phyloP scores from a whole-genome alignment of 2,329 filamentous ascomycete genomes.

The Penicillium sp. region DNA sequence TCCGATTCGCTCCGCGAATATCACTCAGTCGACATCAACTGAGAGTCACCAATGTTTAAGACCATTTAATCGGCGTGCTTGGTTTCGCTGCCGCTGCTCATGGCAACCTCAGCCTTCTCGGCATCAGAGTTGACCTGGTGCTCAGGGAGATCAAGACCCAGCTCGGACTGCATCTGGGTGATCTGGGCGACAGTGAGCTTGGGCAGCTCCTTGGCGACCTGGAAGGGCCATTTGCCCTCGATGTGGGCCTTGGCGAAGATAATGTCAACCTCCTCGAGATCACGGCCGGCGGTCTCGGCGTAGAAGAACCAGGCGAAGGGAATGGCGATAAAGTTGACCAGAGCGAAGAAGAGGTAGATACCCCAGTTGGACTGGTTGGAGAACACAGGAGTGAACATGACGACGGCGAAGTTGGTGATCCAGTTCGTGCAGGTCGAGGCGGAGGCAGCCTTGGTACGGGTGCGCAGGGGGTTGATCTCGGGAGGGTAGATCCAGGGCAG shows the following conservation, averaged over 20 bases:
- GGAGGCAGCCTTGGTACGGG: conserved; percentile 53
- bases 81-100: conserved; percentile 19
- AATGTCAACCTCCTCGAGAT: conserved; percentile 43
- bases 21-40: not conserved
- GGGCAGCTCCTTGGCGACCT: conserved; percentile 28
- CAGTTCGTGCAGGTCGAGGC: conserved; percentile 53
- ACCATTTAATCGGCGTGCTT: conserved; percentile 2
- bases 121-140: not conserved
- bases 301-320: conserved; percentile 55
- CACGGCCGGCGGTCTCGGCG: conserved; percentile 45
- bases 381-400: conserved; percentile 49
- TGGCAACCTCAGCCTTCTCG: conserved; percentile 22
- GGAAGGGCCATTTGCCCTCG: conserved; percentile 35
- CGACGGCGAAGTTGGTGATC: conserved; percentile 53
- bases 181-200: conserved; percentile 31
- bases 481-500: conserved; percentile 57
- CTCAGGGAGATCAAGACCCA: conserved; percentile 21
- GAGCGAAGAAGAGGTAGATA: conserved; percentile 43
- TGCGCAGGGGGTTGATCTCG: conserved; percentile 54
- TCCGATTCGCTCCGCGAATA: not conserved
- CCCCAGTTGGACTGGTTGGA: conserved; percentile 36
- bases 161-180: conserved; percentile 24
- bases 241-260: conserved; percentile 42
- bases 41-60: not conserved
- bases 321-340: conserved; percentile 44